These are phyloP conservation scores for Prunus yedoensis DNA, from an alignment of 331 rosid genomes.

Conservation along the genomic window DNA sequence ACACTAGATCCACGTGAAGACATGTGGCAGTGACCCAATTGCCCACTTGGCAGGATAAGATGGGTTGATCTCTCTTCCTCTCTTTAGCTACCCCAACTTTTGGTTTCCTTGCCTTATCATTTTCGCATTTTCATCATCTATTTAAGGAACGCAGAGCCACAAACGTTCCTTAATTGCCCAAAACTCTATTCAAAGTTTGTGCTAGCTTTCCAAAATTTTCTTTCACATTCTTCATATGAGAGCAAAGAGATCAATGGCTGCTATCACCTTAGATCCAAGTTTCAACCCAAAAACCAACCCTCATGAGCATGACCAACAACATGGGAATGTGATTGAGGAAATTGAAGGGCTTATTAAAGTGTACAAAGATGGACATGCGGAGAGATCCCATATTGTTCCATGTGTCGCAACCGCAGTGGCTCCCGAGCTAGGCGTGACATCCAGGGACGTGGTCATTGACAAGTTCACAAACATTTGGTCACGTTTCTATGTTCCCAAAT, in stretches of 20 bases:
- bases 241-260: slow-evolving; percentile 35
- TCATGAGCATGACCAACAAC: slow-evolving; percentile 1
- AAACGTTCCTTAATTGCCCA: neutral
- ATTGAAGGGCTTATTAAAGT: slow-evolving; percentile 73
- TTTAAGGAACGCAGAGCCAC: slow-evolving; percentile 19
- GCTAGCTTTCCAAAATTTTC: neutral
- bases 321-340: slow-evolving; percentile 51
- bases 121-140: slow-evolving; percentile 5
- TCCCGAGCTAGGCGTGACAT: slow-evolving; percentile 47
- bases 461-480: slow-evolving; percentile 55
- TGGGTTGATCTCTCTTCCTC: too few relatives aligned
- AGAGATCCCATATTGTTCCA: slow-evolving; percentile 62
- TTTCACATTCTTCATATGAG: slow-evolving; percentile 1
- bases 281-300: too few relatives aligned
- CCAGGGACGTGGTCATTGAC: slow-evolving; percentile 63
- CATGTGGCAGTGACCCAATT: slow-evolving; percentile 21
- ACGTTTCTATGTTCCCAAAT: slow-evolving; percentile 70
- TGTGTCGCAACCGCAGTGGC: slow-evolving; percentile 39
- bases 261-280: slow-evolving; percentile 46
- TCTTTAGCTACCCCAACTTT: neutral
- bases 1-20: slow-evolving; percentile 40
- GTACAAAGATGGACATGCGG: slow-evolving; percentile 62
- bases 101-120: slow-evolving; percentile 22
- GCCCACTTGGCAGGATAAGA: slow-evolving; percentile 32
- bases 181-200: neutral